Base-by-base conservation (phyloP, 495 filamentous ascomycete genomes). In the Bacidia gigantensis region DNA sequence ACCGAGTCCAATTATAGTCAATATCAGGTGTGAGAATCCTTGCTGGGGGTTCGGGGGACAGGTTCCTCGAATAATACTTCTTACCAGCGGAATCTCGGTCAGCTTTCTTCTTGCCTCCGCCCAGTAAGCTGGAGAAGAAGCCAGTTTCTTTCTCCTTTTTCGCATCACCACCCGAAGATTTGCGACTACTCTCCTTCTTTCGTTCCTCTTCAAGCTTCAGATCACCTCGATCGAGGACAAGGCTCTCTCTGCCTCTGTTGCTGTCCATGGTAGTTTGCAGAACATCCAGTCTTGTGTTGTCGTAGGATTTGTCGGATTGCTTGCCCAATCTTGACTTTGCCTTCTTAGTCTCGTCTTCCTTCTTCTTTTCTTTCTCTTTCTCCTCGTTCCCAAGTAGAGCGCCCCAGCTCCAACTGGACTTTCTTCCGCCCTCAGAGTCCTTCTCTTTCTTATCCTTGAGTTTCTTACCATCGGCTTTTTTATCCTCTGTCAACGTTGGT, bases 1-100 rank as follows among this genome's bases (percentile, higher is more conserved):
- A 99, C 35, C 92, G 77, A 2, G 88, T 94, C 86, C 90, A 99
- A 55, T 87, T 82, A 67, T 89, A 96, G 67, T 96, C 89, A 56
- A 93, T 69, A 64, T 96, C 93, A 17, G 89, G 81, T 54, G 79
- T 80, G 45, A 93, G 76, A 23, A 78, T 72, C 48, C 77, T 76
- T 18, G 75, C 71, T 10, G 83, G 79, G 7, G 83, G 86, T 20
- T 95, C 89, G 5, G 89, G 89, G 10, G 90, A 92, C 12, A 87
- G 69, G 12, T 79, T 81, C 35, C 86, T 81, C 2, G 83, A 83
- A 52, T 78, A 80, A 52, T 77, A 77, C 68, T 92, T 93, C 62
- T 86, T 84, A 26, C 63, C 61, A 35, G 61, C 60, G 3, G 54
- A 53, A 23, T 62, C 60, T 17, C 50, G 54, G 22, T 57, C 57